phyloP scores from a whole-genome alignment of 2,329 filamentous ascomycete species.

The Xylaria arbuscula region DNA sequence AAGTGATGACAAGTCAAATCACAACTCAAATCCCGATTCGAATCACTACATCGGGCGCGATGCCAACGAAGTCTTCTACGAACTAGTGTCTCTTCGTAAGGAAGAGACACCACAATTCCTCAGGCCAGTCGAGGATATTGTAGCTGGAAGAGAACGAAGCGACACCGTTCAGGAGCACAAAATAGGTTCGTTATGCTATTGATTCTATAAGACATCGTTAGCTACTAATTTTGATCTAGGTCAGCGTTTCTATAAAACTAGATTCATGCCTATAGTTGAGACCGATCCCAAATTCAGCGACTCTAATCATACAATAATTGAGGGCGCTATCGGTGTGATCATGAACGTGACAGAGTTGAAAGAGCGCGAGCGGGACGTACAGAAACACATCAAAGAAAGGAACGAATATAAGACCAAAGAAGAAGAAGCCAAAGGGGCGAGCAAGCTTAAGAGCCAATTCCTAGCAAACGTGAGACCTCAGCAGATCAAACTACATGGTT shows the following conservation, averaged over 20 bases:
- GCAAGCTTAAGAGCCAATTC: slow-evolving; percentile 8
- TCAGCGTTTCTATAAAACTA: not conserved
- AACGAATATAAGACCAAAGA: not conserved
- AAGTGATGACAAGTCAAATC: not conserved
- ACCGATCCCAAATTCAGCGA: not conserved
- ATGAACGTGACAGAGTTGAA: slow-evolving; percentile 11
- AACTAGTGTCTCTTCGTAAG: not conserved
- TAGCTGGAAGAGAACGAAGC: slow-evolving; percentile 6
- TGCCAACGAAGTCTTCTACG: not conserved
- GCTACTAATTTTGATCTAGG: not conserved
- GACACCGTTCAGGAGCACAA: slow-evolving; percentile 9
- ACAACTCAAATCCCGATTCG: not conserved
- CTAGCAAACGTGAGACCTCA: slow-evolving; percentile 4
- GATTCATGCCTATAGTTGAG: slow-evolving; percentile 5
- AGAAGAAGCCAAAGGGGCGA: slow-evolving; percentile 6
- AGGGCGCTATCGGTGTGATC: slow-evolving; percentile 9
- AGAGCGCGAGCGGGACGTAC: not conserved
- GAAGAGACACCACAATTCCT: not conserved
- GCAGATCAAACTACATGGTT: no score
- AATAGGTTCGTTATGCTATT: not conserved
- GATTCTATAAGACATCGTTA: not conserved
- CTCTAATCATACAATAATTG: not conserved
- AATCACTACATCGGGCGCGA: not conserved
- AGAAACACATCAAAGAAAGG: not conserved
- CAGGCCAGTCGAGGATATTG: slow-evolving; percentile 2